Evolutionary conservation across 805 yeast genomes (phyloP).

Genomic region (Danielia oregonensis): DNA sequence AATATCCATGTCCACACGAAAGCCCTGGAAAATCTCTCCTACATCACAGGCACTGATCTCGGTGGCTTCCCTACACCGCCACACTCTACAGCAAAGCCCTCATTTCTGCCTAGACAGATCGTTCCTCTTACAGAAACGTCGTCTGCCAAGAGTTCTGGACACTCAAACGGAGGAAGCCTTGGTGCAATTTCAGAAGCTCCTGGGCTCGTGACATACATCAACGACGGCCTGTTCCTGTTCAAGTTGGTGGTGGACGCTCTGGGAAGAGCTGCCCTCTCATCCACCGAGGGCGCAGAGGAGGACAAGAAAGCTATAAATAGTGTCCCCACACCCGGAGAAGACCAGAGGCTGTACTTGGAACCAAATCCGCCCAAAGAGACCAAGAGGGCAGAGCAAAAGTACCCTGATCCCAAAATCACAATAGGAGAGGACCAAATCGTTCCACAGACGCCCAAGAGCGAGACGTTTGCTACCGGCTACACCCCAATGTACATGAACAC

Average conservation of each 20-base stretch:
- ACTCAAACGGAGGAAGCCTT: too few relatives aligned
- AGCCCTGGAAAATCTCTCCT: conserved; percentile 32
- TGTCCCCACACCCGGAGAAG: neutral
- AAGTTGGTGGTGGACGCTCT: conserved; percentile 36
- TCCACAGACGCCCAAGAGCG: neutral
- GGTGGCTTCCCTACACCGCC: neutral
- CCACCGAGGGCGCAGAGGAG: neutral
- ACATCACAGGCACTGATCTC: conserved; percentile 16
- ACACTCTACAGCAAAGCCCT: neutral
- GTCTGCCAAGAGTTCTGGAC: too few relatives aligned
- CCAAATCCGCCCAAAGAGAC: neutral
- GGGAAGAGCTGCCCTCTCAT: conserved; percentile 38
- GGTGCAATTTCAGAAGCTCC: neutral
- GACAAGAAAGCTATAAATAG: neutral
- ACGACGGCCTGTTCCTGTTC: conserved; percentile 25
- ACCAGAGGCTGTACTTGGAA: neutral
- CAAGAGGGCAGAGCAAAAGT: too few relatives aligned
- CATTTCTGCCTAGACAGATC: too few relatives aligned
- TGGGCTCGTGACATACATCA: neutral
- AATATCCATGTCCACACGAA: conserved; percentile 23
- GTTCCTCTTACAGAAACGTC: conserved; percentile 10
- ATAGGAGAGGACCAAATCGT: neutral
- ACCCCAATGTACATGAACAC: conserved; percentile 2
- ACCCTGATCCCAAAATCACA: neutral
- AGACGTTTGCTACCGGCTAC: neutral